Conservation (phyloP, 2,329 filamentous ascomycete genomes). For the Nemania serpens region DNA sequence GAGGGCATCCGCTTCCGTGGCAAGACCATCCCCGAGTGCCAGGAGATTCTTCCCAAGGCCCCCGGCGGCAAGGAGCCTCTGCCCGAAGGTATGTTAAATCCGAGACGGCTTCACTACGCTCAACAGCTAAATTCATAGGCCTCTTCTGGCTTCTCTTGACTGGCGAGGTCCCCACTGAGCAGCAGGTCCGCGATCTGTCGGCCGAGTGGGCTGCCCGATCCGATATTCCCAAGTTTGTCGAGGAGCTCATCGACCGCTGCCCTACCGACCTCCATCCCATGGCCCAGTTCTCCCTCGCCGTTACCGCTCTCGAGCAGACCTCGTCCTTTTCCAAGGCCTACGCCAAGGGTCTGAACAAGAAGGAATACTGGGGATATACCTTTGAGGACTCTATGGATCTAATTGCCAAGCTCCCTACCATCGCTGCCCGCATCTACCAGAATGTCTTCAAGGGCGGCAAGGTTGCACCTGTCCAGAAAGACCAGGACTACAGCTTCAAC, state of each 20-base stretch:
- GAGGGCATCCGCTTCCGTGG: conserved; percentile 99
- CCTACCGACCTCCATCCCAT: conserved; percentile 98
- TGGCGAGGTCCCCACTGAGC: conserved; percentile 94
- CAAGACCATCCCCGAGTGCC: conserved; percentile 99
- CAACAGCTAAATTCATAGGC: conserved; percentile 47
- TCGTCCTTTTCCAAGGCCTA: conserved; percentile 98
- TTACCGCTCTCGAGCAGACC: conserved; percentile 97
- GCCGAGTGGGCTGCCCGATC: conserved; percentile 98
- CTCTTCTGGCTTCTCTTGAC: conserved; percentile 99
- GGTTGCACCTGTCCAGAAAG: conserved; percentile 93
- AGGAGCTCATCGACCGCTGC: conserved; percentile 99
- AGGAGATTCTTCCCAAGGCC: conserved; percentile 95
- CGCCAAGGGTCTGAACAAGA: conserved; percentile 98
- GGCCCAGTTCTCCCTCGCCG: conserved; percentile 98
- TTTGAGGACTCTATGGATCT: conserved; percentile 99
- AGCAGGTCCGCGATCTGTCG: conserved; percentile 97
- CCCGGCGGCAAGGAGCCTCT: conserved; percentile 96
- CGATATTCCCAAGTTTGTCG: conserved; percentile 95
- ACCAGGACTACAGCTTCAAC: conserved; percentile 99
- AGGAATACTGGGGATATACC: conserved; percentile 99
- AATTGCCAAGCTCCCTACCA: conserved; percentile 98
- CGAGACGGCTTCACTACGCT: background rate
- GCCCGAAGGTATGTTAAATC: conserved; percentile 71
- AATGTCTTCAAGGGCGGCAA: conserved; percentile 99
- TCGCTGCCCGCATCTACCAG: conserved; percentile 98